Evolutionary conservation across 1,284 basidiomycete genomes (phyloP), one percentile per base, ranked within the genome.

Genomic region (Rhodotorula sp.): DNA sequence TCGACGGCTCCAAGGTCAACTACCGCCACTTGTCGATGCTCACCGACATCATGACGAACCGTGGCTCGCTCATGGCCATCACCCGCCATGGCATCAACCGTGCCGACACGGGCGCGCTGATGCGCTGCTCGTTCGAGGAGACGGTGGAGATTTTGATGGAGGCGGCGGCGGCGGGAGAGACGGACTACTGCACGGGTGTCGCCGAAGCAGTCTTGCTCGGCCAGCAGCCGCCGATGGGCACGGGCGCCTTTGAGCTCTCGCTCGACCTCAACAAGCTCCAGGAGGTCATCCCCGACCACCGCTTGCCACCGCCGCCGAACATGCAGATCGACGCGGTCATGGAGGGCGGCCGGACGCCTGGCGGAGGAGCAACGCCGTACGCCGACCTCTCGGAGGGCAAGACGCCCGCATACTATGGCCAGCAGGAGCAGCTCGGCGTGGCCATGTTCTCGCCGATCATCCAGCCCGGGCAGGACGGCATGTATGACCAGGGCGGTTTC

Each of bases 131-230:
- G 6, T 99, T 99, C 85, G 96, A 99, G 81, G 96, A 99, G 84
- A 99, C 96, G 0, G 96, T 98, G 72, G 96, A 99, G 81, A 97
- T 99, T 76, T 82, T 99, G 67, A 94, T 99, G 88, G 96, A 99
- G 80, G 96, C 96, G 0, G 96, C 96, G 0, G 93, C 95, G 2
- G 91, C 95, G 55, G 96, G 96, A 65, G 95, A 99, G 83, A 90
- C 93, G 80, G 96, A 99, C 76, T 94, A 99, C 78, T 99, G 96
- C 81, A 91, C 92, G 72, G 96, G 96, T 73, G 90, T 99, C 30
- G 95, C 95, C 15, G 95, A 99, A 84, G 99, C 98, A 78, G 93
- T 99, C 53, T 87, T 99, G 84, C 91, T 99, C 72, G 96, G 96
- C 27, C 96, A 99, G 82, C 91, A 99, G 88, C 96, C 96, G 46